These are phyloP conservation scores for Vararia minispora DNA, from an alignment of 768 basidiomycete species.

Conservation along the genomic window DNA sequence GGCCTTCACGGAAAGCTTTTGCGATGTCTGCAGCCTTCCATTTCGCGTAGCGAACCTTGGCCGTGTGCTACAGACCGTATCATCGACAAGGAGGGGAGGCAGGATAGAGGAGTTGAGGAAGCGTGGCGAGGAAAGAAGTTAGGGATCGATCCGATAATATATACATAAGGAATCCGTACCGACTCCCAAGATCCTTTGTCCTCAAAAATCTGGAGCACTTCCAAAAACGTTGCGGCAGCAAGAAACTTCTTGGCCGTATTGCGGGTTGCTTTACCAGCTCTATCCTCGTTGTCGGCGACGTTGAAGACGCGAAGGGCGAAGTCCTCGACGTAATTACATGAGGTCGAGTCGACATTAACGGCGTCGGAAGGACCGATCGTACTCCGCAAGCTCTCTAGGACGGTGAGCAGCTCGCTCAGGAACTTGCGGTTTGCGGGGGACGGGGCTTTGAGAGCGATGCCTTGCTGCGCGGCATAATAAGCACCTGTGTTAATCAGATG, in stretches of 20 bases:
- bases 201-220: constrained; percentile 67
- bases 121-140: constrained; percentile 3
- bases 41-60: constrained; percentile 88
- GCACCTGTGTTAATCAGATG: constrained; percentile 42
- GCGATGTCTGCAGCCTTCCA: constrained; percentile 97
- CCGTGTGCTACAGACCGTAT: constrained; percentile 46
- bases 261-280: constrained; percentile 68
- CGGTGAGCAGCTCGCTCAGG: constrained; percentile 61
- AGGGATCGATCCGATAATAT: not conserved
- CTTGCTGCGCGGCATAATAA: constrained; percentile 86
- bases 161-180: constrained; percentile 2
- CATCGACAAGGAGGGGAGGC: too few species aligned
- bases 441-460: constrained; percentile 64
- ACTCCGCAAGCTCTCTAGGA: constrained; percentile 72
- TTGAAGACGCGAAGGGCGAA: constrained; percentile 88
- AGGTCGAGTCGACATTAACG: constrained; percentile 70
- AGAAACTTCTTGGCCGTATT: constrained; percentile 91
- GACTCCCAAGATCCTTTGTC: constrained; percentile 11
- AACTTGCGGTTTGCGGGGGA: constrained; percentile 53
- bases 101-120: constrained; percentile 1
- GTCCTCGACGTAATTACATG: constrained; percentile 87
- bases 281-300: constrained; percentile 85
- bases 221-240: constrained; percentile 90
- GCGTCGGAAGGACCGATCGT: constrained; percentile 69
- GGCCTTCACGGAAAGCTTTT: constrained; percentile 91